Base-by-base conservation (phyloP, 345 rosid species). In the Hypericum androsaemum region DNA sequence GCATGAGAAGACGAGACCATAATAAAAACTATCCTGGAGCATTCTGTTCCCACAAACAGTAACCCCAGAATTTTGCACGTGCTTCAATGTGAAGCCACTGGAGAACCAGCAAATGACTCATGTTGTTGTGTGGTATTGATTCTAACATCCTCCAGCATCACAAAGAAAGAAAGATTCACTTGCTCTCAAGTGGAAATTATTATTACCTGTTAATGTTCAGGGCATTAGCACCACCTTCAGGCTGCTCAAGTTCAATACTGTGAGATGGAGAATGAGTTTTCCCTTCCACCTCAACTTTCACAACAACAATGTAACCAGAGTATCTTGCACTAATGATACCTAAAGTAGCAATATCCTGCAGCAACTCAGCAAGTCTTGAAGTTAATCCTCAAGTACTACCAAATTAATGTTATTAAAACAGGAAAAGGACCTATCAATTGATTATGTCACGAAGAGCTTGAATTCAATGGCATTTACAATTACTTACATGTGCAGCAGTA, bases 161-260 rank as follows among this genome's bases (percentile, higher is more conserved):
- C 32, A 22, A 22, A 22, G 32, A 22, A 22, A 22, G 32, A 22
- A 22, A 22, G 32, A 22, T 22, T 22, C 32, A 22, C 32, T 22
- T 22, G 32, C 32, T 22, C 32, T 22, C 32, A 22, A 22, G 32
- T 22, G 32, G 32, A 22, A 4, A 1, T 22, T 22, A 39, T 14
- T 36, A 54, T 42, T 51, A 90, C 96, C 96, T 90, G 88, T 85
- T 92, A 50, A 85, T 77, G 63, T 92, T 92, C 47, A 92, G 84
- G 71, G 98, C 96, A 74, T 80, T 88, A 53, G 96, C 98, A 58
- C 98, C 96, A 15, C 98, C 98, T 72, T 85, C 96, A 60, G 86
- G 94, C 70, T 92, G 96, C 64, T 83, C 88, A 70, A 92, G 79
- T 65, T 78, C 88, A 64, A 78, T 65, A 61, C 82, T 78, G 48